These are phyloP conservation scores for Ascochyta lentis DNA, from an alignment of 2,329 filamentous ascomycete species.

Conservation along the genomic window DNA sequence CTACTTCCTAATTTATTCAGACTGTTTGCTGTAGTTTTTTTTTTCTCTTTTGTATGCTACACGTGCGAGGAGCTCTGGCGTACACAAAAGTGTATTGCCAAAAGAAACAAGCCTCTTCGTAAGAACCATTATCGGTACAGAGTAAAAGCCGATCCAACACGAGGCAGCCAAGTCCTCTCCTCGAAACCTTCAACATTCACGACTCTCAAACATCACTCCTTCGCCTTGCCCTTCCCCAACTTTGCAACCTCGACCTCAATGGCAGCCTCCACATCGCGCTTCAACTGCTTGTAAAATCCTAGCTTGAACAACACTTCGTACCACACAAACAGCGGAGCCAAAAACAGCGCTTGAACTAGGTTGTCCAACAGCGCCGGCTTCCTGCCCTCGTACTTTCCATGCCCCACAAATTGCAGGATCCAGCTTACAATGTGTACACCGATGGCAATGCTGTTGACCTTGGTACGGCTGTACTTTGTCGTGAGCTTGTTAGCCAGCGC, in stretches of 20 bases:
- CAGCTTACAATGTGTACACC: slow-evolving; percentile 75
- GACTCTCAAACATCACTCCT: not conserved
- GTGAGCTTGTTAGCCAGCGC: slow-evolving; percentile 75
- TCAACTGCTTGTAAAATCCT: slow-evolving; percentile 73
- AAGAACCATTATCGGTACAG: not conserved
- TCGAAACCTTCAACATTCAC: not conserved
- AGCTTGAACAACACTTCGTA: slow-evolving; percentile 88
- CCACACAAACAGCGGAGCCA: slow-evolving; percentile 97
- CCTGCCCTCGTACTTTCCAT: slow-evolving; percentile 85
- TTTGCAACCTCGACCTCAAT: slow-evolving; percentile 56
- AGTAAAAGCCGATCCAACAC: no score
- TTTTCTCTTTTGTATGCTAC: no score
- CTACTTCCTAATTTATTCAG: no score
- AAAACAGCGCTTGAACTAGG: slow-evolving; percentile 84
- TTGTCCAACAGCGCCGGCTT: slow-evolving; percentile 91
- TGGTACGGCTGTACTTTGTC: slow-evolving; percentile 62
- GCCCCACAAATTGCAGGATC: slow-evolving; percentile 89
- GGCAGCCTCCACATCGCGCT: slow-evolving; percentile 51
- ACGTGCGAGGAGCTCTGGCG: no score
- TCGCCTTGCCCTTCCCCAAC: slow-evolving; percentile 49
- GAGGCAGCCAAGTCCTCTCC: no score
- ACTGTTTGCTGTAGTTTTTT: no score
- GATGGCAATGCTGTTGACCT: slow-evolving; percentile 68
- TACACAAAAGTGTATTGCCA: no score
- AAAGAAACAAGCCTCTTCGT: no score